Evolutionary conservation across 2,329 filamentous ascomycete genomes (phyloP).

Genomic region (Arthrobotrys entomopaga): DNA sequence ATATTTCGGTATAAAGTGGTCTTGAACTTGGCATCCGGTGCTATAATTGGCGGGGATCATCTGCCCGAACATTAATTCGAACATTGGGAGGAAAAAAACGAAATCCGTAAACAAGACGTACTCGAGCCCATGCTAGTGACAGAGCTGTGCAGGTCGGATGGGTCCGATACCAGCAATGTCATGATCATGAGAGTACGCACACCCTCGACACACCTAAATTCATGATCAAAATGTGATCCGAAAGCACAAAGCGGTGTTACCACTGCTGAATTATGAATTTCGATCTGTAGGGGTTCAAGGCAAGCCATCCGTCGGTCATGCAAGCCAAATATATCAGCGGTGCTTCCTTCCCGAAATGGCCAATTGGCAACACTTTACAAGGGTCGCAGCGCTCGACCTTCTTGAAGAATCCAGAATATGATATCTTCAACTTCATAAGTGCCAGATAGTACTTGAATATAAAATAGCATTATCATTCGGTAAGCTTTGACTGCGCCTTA

Average conservation of each 20-base stretch:
- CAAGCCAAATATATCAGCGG: constrained; percentile 29
- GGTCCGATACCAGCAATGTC: constrained; percentile 17
- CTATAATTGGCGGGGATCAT: constrained; percentile 39
- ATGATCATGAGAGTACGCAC: not conserved
- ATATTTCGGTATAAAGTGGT: no score
- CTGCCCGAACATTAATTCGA: constrained; percentile 19
- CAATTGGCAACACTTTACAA: constrained; percentile 22
- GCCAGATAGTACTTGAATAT: no score
- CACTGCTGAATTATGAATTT: constrained; percentile 21
- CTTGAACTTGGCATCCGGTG: not conserved
- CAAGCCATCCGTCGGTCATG: constrained; percentile 49
- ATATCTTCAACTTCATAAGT: constrained; percentile 10
- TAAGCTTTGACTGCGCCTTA: no score
- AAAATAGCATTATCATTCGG: no score
- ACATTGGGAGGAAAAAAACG: not conserved
- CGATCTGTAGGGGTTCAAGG: constrained; percentile 42
- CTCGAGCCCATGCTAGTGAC: no score
- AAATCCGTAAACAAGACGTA: no score
- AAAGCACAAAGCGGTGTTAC: constrained; percentile 19
- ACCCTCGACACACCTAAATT: constrained; percentile 13
- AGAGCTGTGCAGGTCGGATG: not conserved
- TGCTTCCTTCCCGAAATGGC: constrained; percentile 44
- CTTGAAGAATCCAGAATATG: constrained; percentile 12
- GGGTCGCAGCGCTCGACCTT: constrained; percentile 21
- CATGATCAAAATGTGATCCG: constrained; percentile 8